Evolutionary conservation across 2,329 filamentous ascomycete species (phyloP).

Genomic region (Stachybotrys chartarum): DNA sequence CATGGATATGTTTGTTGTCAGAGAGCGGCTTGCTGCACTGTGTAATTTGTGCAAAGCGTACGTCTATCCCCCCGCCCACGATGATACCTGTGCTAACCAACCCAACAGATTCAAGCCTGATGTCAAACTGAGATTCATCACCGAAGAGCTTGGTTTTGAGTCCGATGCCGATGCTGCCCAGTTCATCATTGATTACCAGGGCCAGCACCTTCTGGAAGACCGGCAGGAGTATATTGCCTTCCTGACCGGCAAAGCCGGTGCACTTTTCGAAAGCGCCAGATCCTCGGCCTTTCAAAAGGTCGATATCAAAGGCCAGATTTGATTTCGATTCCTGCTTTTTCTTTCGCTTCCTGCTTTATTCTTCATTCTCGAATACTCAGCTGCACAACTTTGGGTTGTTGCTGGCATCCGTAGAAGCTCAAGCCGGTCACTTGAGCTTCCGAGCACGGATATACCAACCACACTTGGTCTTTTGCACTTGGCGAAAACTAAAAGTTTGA

Average conservation of each 20-base stretch:
- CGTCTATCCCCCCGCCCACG: slow-evolving; percentile 30
- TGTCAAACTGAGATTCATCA: slow-evolving; percentile 83
- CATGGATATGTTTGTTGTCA: slow-evolving; percentile 97
- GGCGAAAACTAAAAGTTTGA: too few species aligned
- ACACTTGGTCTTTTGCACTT: too few species aligned
- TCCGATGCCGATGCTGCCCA: slow-evolving; percentile 84
- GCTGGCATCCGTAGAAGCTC: not conserved
- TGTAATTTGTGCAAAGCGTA: slow-evolving; percentile 93
- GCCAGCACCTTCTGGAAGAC: slow-evolving; percentile 70
- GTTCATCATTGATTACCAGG: slow-evolving; percentile 78
- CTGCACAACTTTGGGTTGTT: too few species aligned
- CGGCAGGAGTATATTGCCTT: slow-evolving; percentile 67
- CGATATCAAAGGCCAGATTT: slow-evolving; percentile 97
- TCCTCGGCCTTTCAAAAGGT: slow-evolving; percentile 72
- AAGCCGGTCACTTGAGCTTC: not conserved
- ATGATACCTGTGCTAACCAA: slow-evolving; percentile 35
- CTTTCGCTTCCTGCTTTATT: slow-evolving; percentile 1
- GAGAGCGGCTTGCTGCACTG: slow-evolving; percentile 85
- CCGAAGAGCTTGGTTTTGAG: slow-evolving; percentile 93
- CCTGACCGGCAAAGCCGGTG: slow-evolving; percentile 64
- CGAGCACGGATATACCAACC: too few species aligned
- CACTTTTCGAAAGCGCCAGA: slow-evolving; percentile 68
- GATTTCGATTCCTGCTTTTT: slow-evolving; percentile 22
- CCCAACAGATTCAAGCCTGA: slow-evolving; percentile 77
- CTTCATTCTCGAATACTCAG: not conserved